These are phyloP conservation scores for Tranzscheliella williamsii DNA, from an alignment of 1,284 basidiomycete genomes.

Conservation along the genomic window DNA sequence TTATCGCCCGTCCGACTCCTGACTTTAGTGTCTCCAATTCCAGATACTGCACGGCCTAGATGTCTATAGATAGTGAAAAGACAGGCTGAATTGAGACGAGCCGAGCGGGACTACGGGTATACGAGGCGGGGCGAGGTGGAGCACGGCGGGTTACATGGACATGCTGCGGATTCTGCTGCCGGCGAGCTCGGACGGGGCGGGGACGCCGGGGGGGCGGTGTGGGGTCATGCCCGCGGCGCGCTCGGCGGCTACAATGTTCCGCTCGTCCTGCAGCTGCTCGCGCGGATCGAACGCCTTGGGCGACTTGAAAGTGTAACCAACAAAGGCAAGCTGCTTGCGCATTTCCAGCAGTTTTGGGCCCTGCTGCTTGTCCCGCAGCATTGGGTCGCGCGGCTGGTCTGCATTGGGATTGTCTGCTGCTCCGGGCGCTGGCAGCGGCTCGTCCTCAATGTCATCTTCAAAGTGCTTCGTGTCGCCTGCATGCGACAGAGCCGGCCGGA, in stretches of 20 bases:
- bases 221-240: constrained; percentile 13
- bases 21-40: too few species aligned
- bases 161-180: constrained; percentile 50
- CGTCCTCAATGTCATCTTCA: constrained; percentile 76
- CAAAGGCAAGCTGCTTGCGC: constrained; percentile 86
- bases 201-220: constrained; percentile 6
- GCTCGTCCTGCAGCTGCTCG: constrained; percentile 34
- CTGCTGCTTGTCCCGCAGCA: constrained; percentile 80
- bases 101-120: too few species aligned
- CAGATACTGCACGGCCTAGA: too few species aligned
- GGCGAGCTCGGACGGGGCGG: constrained; percentile 24
- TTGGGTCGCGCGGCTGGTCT: constrained; percentile 82
- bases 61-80: too few species aligned
- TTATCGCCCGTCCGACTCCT: too few species aligned
- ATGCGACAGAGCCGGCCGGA: constrained; percentile 74
- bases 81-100: too few species aligned
- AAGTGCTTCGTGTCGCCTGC: constrained; percentile 60
- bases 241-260: constrained; percentile 35
- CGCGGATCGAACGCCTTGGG: constrained; percentile 49
- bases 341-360: constrained; percentile 83
- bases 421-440: constrained; percentile 86
- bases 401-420: constrained; percentile 68
- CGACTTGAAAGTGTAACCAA: constrained; percentile 61
- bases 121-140: too few species aligned
- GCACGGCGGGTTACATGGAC: constrained; percentile 57